Conservation (phyloP, 805 yeast species). For the Pichia eremophila region DNA sequence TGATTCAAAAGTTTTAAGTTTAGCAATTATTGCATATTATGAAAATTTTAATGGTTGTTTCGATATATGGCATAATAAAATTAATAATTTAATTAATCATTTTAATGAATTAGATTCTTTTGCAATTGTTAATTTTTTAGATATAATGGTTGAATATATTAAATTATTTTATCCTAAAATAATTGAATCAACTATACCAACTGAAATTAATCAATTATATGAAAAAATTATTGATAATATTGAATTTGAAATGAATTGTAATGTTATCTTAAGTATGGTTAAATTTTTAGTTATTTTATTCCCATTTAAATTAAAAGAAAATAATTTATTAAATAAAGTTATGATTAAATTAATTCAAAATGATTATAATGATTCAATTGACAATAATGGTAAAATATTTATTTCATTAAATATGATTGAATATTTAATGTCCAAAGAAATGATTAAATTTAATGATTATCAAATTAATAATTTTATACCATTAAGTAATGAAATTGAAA, state of each 20-base stretch:
- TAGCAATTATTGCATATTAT: slow-evolving; percentile 52
- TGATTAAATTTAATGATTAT: slow-evolving; percentile 28
- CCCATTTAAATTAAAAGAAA: slow-evolving; percentile 41
- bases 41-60: slow-evolving; percentile 47
- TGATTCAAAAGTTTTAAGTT: slow-evolving; percentile 56
- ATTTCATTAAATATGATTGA: slow-evolving; percentile 13
- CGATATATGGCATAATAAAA: slow-evolving; percentile 64
- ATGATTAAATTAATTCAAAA: slow-evolving; percentile 28
- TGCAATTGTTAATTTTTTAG: slow-evolving; percentile 52
- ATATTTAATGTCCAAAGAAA: slow-evolving; percentile 22
- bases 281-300: slow-evolving; percentile 50
- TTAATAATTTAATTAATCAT: slow-evolving; percentile 33
- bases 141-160: slow-evolving; percentile 57
- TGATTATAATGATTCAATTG: neutral
- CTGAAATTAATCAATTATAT: slow-evolving; percentile 51
- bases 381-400: slow-evolving; percentile 2
- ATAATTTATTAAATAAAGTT: slow-evolving; percentile 36
- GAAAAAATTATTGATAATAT: slow-evolving; percentile 34
- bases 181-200: slow-evolving; percentile 2
- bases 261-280: slow-evolving; percentile 53
- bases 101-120: slow-evolving; percentile 57
- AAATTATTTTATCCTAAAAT: slow-evolving; percentile 41
- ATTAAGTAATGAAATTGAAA: slow-evolving; percentile 41
- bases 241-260: slow-evolving; percentile 42
- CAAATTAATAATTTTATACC: slow-evolving; percentile 44